Evolutionary conservation across 345 rosid species (phyloP).

Genomic region (Gossypium sturtianum): DNA sequence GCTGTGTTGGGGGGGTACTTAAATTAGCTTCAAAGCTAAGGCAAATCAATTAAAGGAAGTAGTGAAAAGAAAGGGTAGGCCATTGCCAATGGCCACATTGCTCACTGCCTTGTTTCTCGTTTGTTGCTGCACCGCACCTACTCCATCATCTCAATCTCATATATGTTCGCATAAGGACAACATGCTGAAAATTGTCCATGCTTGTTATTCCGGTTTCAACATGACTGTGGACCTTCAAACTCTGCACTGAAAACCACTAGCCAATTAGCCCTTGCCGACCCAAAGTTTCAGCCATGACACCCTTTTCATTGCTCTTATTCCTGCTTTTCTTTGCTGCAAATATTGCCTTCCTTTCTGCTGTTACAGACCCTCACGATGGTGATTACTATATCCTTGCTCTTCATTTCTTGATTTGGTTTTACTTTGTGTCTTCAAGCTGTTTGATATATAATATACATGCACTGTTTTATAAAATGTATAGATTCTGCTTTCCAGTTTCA

Average conservation of each 20-base stretch:
- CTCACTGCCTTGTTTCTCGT: not conserved
- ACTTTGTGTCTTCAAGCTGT: not conserved
- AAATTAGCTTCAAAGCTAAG: slow-evolving; percentile 31
- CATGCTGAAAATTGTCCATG: not conserved
- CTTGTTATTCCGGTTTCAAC: not conserved
- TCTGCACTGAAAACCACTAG: not conserved
- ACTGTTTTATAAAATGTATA: not conserved
- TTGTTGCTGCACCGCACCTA: not conserved
- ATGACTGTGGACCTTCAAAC: slow-evolving; percentile 2
- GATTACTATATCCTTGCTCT: not conserved
- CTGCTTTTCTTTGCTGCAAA: slow-evolving; percentile 24
- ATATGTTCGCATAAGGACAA: not conserved
- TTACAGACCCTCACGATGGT: slow-evolving; percentile 68
- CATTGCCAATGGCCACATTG: not conserved
- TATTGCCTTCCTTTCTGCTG: slow-evolving; percentile 27
- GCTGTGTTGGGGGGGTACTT: not conserved
- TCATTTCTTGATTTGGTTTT: not conserved
- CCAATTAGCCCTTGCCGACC: not conserved
- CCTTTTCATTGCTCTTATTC: slow-evolving; percentile 25
- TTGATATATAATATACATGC: not conserved
- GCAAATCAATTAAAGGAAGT: slow-evolving; percentile 15
- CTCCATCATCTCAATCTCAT: not conserved
- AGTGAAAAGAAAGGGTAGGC: slow-evolving; percentile 11
- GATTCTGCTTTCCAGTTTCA: not conserved
- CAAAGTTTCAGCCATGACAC: slow-evolving; percentile 15